These are phyloP conservation scores for Rhizopogon salebrosus DNA, from an alignment of 768 basidiomycete genomes.

Conservation along the genomic window DNA sequence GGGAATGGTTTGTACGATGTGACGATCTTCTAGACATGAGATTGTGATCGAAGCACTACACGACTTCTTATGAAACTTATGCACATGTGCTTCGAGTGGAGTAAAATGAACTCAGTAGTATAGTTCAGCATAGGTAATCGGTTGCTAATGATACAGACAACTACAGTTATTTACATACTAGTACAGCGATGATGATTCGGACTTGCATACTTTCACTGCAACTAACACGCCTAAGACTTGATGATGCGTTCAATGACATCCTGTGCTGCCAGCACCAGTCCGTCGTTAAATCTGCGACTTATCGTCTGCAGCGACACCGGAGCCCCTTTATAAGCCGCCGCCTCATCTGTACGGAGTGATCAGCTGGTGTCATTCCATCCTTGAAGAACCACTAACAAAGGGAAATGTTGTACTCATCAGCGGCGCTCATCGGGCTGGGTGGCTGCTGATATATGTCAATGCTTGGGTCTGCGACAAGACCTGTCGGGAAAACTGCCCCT, in stretches of 20 bases:
- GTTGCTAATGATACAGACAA: not conserved
- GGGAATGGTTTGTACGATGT: no score
- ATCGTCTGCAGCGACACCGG: conserved; percentile 20
- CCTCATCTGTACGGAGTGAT: conserved; percentile 15
- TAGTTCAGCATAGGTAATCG: no score
- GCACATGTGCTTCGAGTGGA: no score
- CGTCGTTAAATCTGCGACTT: conserved; percentile 21
- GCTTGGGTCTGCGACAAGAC: conserved; percentile 24
- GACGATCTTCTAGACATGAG: conserved; percentile 32
- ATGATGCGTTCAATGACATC: conserved; percentile 20
- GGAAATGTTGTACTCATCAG: conserved; percentile 14
- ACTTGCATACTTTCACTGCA: conserved; percentile 6
- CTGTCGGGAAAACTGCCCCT: conserved; percentile 39
- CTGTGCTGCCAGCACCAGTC: conserved; percentile 21
- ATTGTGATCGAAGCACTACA: not conserved
- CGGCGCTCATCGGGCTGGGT: conserved; percentile 11
- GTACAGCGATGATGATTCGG: not conserved
- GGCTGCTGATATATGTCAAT: conserved; percentile 14
- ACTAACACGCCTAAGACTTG: conserved; percentile 7
- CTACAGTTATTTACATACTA: no score
- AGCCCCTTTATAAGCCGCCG: conserved; percentile 9
- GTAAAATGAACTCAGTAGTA: no score
- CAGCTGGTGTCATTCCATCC: not conserved
- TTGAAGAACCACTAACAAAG: conserved; percentile 12
- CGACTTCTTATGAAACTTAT: no score